Evolutionary conservation across 2,329 filamentous ascomycete genomes (phyloP).

Genomic region (Catunica adiposa): DNA sequence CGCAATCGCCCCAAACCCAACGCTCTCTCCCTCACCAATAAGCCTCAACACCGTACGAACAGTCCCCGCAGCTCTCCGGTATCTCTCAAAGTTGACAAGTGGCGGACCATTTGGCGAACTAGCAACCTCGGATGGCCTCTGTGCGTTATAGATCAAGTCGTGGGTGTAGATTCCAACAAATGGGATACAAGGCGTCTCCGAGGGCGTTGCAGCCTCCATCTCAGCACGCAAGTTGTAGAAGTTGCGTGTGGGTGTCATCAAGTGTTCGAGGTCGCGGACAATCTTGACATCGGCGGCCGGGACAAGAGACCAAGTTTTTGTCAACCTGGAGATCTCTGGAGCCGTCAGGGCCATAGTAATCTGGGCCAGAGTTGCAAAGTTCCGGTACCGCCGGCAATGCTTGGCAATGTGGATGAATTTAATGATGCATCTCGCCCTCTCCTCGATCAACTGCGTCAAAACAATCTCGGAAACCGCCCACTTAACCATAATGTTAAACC

Average conservation of each 20-base stretch:
- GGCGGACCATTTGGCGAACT: constrained; percentile 48
- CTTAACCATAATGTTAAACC: constrained; percentile 79
- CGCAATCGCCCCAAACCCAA: constrained; percentile 48
- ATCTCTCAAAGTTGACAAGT: constrained; percentile 70
- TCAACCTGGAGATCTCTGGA: constrained; percentile 51
- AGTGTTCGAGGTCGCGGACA: constrained; percentile 49
- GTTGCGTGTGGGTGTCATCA: constrained; percentile 63
- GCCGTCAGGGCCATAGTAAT: constrained; percentile 62
- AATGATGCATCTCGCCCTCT: constrained; percentile 59
- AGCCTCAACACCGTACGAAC: constrained; percentile 65
- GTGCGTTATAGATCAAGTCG: constrained; percentile 65
- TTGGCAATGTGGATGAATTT: constrained; percentile 70
- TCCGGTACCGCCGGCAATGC: constrained; percentile 59
- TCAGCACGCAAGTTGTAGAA: constrained; percentile 61
- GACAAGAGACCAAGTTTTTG: constrained; percentile 55
- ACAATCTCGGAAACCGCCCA: constrained; percentile 71
- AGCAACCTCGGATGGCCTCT: constrained; percentile 59
- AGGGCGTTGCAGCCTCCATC: constrained; percentile 53
- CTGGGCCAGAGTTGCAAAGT: constrained; percentile 73
- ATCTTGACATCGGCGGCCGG: constrained; percentile 47
- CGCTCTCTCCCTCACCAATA: constrained; percentile 48
- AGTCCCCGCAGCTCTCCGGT: constrained; percentile 56
- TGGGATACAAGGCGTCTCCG: constrained; percentile 52
- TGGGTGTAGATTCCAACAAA: constrained; percentile 76
- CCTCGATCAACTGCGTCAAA: constrained; percentile 52